Conservation (phyloP, 352 stramenopile genomes). For the Phytophthora cactorum region DNA sequence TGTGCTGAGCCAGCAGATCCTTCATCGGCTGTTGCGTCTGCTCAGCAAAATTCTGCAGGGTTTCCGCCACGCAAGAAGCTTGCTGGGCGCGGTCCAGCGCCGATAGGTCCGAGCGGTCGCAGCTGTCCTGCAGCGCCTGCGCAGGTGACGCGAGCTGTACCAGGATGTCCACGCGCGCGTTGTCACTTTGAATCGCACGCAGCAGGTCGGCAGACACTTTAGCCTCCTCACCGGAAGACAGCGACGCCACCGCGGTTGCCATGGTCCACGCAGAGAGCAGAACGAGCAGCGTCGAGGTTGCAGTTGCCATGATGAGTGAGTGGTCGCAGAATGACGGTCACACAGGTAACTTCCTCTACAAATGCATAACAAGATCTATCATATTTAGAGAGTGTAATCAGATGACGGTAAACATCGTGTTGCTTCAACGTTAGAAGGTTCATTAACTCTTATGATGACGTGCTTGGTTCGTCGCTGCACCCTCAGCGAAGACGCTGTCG, state of each 20-base stretch:
- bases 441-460: neutral
- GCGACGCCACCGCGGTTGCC: conserved; percentile 10
- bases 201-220: conserved; percentile 51
- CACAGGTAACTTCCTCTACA: conserved; percentile 13
- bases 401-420: conserved; percentile 12
- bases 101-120: conserved; percentile 16
- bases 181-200: conserved; percentile 30
- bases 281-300: neutral
- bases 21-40: conserved; percentile 51
- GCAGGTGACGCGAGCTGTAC: conserved; percentile 55
- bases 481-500: conserved; percentile 29
- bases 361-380: conserved; percentile 19
- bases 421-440: neutral
- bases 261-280: conserved; percentile 1
- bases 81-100: conserved; percentile 41
- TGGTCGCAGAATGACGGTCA: conserved; percentile 8
- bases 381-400: conserved; percentile 14
- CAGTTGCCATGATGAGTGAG: conserved; percentile 13
- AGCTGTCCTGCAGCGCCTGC: conserved; percentile 32
- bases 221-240: conserved; percentile 23
- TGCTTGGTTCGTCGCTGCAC: neutral
- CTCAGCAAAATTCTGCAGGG: conserved; percentile 60
- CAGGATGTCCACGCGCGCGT: conserved; percentile 55
- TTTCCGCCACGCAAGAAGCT: conserved; percentile 50
- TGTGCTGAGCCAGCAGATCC: conserved; percentile 41